A percentile compares a stretch with the other conserved stretches of the same genome.
These are phyloP conservation scores for Emericellopsis terricola DNA, from an alignment of 495 filamentous ascomycete species.

Conservation along the genomic window DNA sequence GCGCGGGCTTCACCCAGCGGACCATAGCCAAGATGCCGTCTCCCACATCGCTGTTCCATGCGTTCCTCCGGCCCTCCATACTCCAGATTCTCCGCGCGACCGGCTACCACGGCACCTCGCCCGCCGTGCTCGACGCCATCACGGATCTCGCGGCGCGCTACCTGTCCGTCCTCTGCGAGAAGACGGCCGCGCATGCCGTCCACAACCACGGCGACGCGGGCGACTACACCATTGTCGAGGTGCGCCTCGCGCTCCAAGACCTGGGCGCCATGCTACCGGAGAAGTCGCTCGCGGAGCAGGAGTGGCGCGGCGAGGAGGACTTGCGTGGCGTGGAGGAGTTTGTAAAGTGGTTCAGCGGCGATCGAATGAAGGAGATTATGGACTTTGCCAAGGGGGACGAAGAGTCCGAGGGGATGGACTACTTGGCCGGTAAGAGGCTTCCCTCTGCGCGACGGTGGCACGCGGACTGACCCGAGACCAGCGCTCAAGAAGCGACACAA, in stretches of 20 bases:
- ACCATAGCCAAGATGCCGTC: constrained; percentile 16
- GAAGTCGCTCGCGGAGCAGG: constrained; percentile 18
- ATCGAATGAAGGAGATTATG: constrained; percentile 49
- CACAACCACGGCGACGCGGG: constrained; percentile 19
- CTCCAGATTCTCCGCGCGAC: constrained; percentile 76
- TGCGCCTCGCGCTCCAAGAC: constrained; percentile 66
- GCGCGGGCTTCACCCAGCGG: neutral
- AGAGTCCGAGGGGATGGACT: constrained; percentile 41
- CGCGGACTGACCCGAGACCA: constrained; percentile 7
- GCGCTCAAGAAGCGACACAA: constrained; percentile 71
- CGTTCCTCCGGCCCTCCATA: constrained; percentile 63
- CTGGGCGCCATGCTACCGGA: constrained; percentile 50
- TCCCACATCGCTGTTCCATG: constrained; percentile 40
- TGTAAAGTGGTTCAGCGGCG: constrained; percentile 52
- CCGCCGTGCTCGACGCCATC: constrained; percentile 61
- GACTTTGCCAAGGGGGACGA: constrained; percentile 38
- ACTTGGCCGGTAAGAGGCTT: constrained; percentile 36
- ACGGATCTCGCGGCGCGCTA: constrained; percentile 61
- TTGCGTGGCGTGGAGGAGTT: constrained; percentile 54
- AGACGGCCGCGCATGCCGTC: constrained; percentile 40
- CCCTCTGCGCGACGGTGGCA: too few relatives aligned
- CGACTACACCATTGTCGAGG: constrained; percentile 44
- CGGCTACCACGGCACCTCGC: constrained; percentile 60
- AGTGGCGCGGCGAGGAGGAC: constrained; percentile 39
- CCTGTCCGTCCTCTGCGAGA: constrained; percentile 44